These are phyloP conservation scores for Dendrothele bispora DNA, from an alignment of 768 basidiomycete species.

Conservation along the genomic window DNA sequence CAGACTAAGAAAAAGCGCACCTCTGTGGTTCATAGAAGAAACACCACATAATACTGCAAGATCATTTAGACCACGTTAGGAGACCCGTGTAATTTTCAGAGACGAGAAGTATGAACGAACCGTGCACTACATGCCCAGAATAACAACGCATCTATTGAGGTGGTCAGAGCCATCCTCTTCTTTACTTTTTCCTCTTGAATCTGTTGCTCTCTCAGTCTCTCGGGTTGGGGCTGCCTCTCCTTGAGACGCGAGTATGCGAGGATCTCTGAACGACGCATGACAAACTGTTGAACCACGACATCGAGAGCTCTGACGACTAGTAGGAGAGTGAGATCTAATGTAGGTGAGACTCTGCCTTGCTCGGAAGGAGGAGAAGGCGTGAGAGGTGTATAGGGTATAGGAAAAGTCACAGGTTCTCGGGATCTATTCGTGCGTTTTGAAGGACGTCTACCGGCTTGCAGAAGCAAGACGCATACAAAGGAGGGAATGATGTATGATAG, in stretches of 20 bases:
- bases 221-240: conserved; percentile 1
- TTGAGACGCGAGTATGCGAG: background rate
- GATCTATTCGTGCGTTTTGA: conserved; percentile 23
- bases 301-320: conserved; percentile 72
- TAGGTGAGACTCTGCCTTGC: conserved; percentile 42
- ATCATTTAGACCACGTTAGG: no score
- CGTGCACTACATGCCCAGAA: conserved; percentile 82
- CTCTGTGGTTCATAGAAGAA: conserved; percentile 78
- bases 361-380: conserved; percentile 6
- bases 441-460: conserved; percentile 50
- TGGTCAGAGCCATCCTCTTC: conserved; percentile 29
- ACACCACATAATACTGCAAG: conserved; percentile 82
- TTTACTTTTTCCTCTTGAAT: conserved; percentile 1
- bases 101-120: conserved; percentile 33
- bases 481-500: conserved; percentile 58
- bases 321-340: conserved; percentile 68
- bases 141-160: conserved; percentile 61
- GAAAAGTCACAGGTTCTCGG: conserved; percentile 3
- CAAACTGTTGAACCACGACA: conserved; percentile 54
- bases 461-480: conserved; percentile 51
- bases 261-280: conserved; percentile 19
- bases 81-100: no score
- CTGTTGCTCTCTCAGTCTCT: background rate
- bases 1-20: conserved; percentile 31
- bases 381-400: conserved; percentile 20